Evolutionary conservation across 2,329 filamentous ascomycete species (phyloP), one percentile per base, ranked within the genome.

Genomic region (Sarocladiaceae sp.): DNA sequence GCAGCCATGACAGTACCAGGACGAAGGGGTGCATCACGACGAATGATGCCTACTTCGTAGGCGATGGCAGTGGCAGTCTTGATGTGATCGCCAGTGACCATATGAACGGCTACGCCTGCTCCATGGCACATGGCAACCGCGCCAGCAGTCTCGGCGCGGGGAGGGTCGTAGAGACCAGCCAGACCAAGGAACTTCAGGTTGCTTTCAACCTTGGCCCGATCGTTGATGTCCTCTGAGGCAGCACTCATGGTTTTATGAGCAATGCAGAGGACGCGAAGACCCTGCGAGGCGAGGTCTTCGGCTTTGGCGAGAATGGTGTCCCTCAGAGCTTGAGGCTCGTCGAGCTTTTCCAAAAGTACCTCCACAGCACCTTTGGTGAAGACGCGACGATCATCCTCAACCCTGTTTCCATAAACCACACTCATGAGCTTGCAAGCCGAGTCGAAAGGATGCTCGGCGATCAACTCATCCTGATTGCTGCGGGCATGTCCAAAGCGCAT

Each of bases 391-490:
- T 59, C 56, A 10, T 58, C 55, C 19, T 63, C 62, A 13, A 60
- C 15, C 2, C 57, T 58, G 33, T 54, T 59, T 6, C 60, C 59
- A 33, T 83, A 85, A 21, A 86, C 73, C 40, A 87, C 82, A 29
- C 80, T 83, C 83, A 88, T 88, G 47, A 82, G 75, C 66, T 88
- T 88, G 61, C 83, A 76, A 29, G 78, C 77, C 0, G 82, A 86
- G 58, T 88, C 83, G 55, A 88, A 88, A 2, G 83, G 82, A 44
- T 82, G 82, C 54, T 88, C 84, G 2, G 78, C 74, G 9, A 84
- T 54, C 34, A 82, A 63, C 31, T 63, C 60, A 45, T 72, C 69
- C 19, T 58, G 53, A n/a, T 62, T 61, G 18, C 60, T 57, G 56
- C 73, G 73, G 43, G 66, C 70, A 47, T 72, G 70, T 23, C 73